These are phyloP conservation scores for Phytophthora europaea DNA, from an alignment of 352 stramenopile species.

Conservation along the genomic window DNA sequence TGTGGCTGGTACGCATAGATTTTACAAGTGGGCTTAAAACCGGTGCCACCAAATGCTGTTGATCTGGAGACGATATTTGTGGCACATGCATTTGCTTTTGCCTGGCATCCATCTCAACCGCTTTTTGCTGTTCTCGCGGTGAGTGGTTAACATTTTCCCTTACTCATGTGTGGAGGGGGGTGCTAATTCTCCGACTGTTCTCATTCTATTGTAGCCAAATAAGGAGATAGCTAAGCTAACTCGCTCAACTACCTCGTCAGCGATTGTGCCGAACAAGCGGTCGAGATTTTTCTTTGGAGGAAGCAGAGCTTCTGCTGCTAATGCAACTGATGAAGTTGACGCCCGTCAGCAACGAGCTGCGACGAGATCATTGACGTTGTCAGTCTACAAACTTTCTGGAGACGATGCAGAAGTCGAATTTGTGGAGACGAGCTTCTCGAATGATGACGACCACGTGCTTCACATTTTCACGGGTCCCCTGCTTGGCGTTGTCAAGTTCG, in stretches of 20 bases:
- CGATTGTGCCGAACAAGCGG: conserved; percentile 49
- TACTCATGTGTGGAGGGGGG: not conserved
- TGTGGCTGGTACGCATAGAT: conserved; percentile 42
- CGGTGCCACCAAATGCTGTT: conserved; percentile 73
- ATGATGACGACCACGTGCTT: conserved; percentile 64
- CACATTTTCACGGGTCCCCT: conserved; percentile 79
- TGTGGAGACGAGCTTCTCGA: conserved; percentile 60
- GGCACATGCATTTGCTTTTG: conserved; percentile 65
- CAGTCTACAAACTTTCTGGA: conserved; percentile 38
- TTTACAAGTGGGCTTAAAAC: conserved; percentile 74
- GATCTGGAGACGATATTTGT: conserved; percentile 67
- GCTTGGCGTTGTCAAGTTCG: conserved; percentile 72
- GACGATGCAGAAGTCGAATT: conserved; percentile 63
- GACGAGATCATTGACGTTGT: conserved; percentile 46
- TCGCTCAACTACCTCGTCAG: conserved; percentile 47
- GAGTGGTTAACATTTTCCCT: conserved; percentile 3
- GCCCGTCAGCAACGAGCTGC: conserved; percentile 46
- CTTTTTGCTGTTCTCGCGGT: conserved; percentile 72
- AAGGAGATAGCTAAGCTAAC: conserved; percentile 50
- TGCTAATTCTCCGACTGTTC: not conserved
- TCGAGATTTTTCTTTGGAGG: conserved; percentile 79
- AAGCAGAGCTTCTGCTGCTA: conserved; percentile 41
- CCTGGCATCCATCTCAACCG: conserved; percentile 63
- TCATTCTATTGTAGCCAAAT: conserved; percentile 51
- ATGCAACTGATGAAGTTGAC: conserved; percentile 39